Evolutionary conservation across 2,329 filamentous ascomycete genomes (phyloP).

Genomic region (Plectosphaerella plurivora): DNA sequence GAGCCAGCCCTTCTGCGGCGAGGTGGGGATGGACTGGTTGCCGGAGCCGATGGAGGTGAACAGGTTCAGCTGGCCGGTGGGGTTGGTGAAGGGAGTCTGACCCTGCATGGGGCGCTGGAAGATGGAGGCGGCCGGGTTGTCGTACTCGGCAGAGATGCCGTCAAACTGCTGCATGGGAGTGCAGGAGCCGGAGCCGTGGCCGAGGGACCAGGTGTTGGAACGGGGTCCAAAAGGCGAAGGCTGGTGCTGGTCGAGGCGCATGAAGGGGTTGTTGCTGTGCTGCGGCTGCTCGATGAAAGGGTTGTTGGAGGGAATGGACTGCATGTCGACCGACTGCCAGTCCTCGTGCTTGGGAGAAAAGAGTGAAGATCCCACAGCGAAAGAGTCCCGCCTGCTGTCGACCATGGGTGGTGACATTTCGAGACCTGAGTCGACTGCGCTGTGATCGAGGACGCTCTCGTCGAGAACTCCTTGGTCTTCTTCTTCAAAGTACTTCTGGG

Average conservation of each 20-base stretch:
- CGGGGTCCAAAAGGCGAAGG: slow-evolving; percentile 33
- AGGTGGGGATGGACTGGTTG: slow-evolving; percentile 47
- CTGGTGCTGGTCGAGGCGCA: slow-evolving; percentile 54
- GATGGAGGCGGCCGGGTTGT: slow-evolving; percentile 49
- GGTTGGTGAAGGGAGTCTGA: slow-evolving; percentile 52
- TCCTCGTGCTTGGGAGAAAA: slow-evolving; percentile 64
- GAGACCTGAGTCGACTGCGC: slow-evolving; percentile 54
- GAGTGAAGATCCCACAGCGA: slow-evolving; percentile 51
- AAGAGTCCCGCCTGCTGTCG: slow-evolving; percentile 60
- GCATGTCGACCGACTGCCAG: slow-evolving; percentile 62
- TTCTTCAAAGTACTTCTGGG: slow-evolving; percentile 57
- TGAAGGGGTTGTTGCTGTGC: slow-evolving; percentile 61
- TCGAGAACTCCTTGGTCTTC: slow-evolving; percentile 57
- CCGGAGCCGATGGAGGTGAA: slow-evolving; percentile 46
- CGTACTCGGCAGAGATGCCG: slow-evolving; percentile 53
- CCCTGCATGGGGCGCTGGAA: slow-evolving; percentile 43
- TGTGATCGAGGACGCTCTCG: slow-evolving; percentile 57
- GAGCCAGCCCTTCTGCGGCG: slow-evolving; percentile 57
- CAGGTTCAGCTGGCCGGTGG: slow-evolving; percentile 44
- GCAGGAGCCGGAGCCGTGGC: slow-evolving; percentile 63
- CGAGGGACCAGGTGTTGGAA: slow-evolving; percentile 56
- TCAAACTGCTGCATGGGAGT: slow-evolving; percentile 72
- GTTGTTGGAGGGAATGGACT: slow-evolving; percentile 59
- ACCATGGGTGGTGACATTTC: slow-evolving; percentile 61
- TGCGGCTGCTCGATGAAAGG: slow-evolving; percentile 52